These are phyloP conservation scores for Hippophae rhamnoides DNA, from an alignment of 306 rosid species.

Conservation along the genomic window DNA sequence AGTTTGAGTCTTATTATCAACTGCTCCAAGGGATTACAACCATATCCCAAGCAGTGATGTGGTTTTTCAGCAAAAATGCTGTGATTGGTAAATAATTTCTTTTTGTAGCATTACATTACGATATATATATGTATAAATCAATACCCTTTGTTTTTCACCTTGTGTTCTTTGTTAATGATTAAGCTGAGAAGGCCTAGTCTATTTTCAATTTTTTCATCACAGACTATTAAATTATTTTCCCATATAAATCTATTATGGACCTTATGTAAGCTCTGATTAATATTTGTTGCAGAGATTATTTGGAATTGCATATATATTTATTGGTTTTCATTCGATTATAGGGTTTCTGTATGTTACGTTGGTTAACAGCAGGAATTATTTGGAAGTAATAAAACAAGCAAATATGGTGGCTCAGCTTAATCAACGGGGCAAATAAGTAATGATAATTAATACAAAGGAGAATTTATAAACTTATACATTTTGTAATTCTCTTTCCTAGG, in stretches of 20 bases:
- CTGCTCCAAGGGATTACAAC: slow-evolving; percentile 41
- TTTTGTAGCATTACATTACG: slow-evolving; percentile 38
- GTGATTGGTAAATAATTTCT: slow-evolving; percentile 25
- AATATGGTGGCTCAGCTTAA: no score
- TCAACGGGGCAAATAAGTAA: no score
- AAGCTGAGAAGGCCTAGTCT: slow-evolving; percentile 26
- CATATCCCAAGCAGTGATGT: slow-evolving; percentile 23
- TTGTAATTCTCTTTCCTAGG: no score
- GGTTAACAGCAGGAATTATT: no score
- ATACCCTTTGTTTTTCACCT: slow-evolving; percentile 1
- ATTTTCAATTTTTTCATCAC: slow-evolving; percentile 18
- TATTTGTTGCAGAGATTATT: slow-evolving; percentile 2
- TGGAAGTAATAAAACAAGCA: no score
- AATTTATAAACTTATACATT: no score
- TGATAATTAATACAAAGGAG: no score
- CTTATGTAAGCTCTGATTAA: slow-evolving; percentile 32
- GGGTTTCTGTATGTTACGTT: no score
- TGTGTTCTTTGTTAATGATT: slow-evolving; percentile 22
- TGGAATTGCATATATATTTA: background rate
- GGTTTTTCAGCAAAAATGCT: no score
- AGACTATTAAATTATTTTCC: slow-evolving; percentile 26
- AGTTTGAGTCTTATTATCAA: slow-evolving; percentile 19
- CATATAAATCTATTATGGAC: slow-evolving; percentile 21
- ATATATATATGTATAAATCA: background rate
- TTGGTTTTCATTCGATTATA: no score